Base-by-base conservation (phyloP, 306 rosid genomes). In the Argentina anserina region DNA sequence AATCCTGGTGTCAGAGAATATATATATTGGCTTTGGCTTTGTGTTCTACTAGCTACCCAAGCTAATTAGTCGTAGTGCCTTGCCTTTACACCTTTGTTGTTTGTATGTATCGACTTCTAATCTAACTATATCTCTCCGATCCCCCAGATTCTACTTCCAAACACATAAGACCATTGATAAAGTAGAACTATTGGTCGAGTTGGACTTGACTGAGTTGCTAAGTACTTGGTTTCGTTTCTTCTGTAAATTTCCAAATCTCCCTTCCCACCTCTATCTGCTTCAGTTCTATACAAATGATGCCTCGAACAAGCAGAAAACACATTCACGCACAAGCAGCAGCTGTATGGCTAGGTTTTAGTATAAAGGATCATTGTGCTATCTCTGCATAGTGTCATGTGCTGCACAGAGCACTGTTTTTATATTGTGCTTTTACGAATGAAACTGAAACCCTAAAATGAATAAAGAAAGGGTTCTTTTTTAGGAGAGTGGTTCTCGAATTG, bases 1-100 rank as follows among this genome's bases (percentile, higher is more conserved):
- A 90, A 87, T 90, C 93, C 56, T 83, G 67, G 25, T 84, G 85
- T 90, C 96, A 86, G 96, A 81, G 34, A 42, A 74, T 8, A 61
- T 34, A 33, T 33, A 18, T 67, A 61, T 75, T 65, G 78, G 65
- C 53, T 75, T 79, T 78, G 82, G 84, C 56, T 3, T 50, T n/a
- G 58, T 59, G 4, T 29, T 2, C 10, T 29, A 59, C 65, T 29
- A 59, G 65, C 12, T 59, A 56, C 20, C n/a, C n/a, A 3, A 61
- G 66, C 66, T 61, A 31, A 61, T 29, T 61, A 61, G 41, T 8
- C 26, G 66, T 60, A 15, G 5, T 29, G 39, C 12, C 39, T 60
- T 33, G 41, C 66, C 41, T 60, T 33, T 61, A 25, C 41, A 13
- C 41, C 23, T 41, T 33, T 18, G 66, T 12, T 33, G 66, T 17